A percentile compares a stretch with the other conserved stretches of the same genome.
phyloP scores from a whole-genome alignment of 805 yeast species.

The Cyberlindnera americana region DNA sequence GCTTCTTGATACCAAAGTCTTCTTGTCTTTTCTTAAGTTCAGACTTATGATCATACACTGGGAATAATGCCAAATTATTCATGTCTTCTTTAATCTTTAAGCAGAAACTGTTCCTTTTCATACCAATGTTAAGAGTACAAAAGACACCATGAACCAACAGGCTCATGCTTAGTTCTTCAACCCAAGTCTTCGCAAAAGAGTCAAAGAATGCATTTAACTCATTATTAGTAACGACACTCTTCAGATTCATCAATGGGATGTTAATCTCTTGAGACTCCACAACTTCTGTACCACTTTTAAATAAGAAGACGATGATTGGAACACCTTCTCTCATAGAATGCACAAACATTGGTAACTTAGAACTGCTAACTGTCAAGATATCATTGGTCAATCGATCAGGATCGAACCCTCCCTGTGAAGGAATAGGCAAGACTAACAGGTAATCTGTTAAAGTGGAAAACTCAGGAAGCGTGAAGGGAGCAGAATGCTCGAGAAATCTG shows the following conservation, averaged over 20 bases:
- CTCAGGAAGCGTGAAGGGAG: constrained; percentile 39
- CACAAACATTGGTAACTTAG: constrained; percentile 29
- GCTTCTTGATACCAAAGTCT: too few species aligned
- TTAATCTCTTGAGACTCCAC: constrained; percentile 13
- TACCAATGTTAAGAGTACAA: constrained; percentile 35
- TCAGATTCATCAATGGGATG: constrained; percentile 12
- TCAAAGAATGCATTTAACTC: constrained; percentile 35
- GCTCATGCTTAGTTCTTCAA: constrained; percentile 29
- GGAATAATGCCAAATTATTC: constrained; percentile 29
- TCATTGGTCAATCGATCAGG: constrained; percentile 10
- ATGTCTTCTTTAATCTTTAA: constrained; percentile 33
- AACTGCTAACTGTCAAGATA: constrained; percentile 8
- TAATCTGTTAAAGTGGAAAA: constrained; percentile 35
- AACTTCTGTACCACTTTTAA: constrained; percentile 27
- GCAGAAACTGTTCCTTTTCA: constrained; percentile 34
- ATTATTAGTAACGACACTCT: constrained; percentile 5
- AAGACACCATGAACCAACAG: constrained; percentile 39
- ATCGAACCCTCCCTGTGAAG: constrained; percentile 18
- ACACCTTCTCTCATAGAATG: constrained; percentile 18
- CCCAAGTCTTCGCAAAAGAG: constrained; percentile 40
- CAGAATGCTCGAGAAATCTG: constrained; percentile 28
- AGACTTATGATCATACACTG: constrained; percentile 21
- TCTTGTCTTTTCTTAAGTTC: not conserved
- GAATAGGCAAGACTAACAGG: constrained; percentile 37
- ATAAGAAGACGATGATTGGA: constrained; percentile 39